Evolutionary conservation across 768 basidiomycete species (phyloP).

Genomic region (Suillus decipiens): DNA sequence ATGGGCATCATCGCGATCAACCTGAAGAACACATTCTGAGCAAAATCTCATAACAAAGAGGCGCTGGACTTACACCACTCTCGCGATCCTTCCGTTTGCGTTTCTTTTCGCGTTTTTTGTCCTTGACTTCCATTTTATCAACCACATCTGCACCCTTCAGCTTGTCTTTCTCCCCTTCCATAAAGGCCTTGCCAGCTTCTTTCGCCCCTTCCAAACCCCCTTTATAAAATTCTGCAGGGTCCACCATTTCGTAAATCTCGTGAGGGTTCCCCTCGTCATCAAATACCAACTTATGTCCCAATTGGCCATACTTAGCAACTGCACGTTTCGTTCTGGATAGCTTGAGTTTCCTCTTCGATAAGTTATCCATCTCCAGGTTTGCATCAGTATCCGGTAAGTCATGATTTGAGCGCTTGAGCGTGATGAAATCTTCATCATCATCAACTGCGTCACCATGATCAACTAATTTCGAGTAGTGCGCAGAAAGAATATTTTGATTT

Average conservation of each 20-base stretch:
- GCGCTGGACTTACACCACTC: constrained; percentile 32
- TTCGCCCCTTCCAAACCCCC: constrained; percentile 65
- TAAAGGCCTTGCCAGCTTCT: constrained; percentile 69
- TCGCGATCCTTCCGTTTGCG: constrained; percentile 85
- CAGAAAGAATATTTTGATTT: constrained; percentile 89
- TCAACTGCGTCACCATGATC: constrained; percentile 56
- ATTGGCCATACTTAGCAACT: constrained; percentile 57
- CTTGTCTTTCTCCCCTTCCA: constrained; percentile 70
- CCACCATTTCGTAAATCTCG: constrained; percentile 81
- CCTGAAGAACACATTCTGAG: constrained; percentile 11
- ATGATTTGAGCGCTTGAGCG: constrained; percentile 90
- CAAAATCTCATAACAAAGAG: neutral
- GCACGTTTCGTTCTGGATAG: constrained; percentile 73
- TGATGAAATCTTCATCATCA: constrained; percentile 84
- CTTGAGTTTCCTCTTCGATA: constrained; percentile 89
- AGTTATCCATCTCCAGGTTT: constrained; percentile 42
- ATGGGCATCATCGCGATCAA: constrained; percentile 33
- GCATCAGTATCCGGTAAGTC: constrained; percentile 47
- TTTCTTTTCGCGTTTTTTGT: constrained; percentile 91
- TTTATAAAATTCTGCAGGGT: constrained; percentile 70
- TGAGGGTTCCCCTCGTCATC: constrained; percentile 86
- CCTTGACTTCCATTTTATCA: constrained; percentile 83
- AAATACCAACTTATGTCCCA: constrained; percentile 78
- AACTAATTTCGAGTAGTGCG: constrained; percentile 87
- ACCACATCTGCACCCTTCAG: constrained; percentile 67